Percentiles rank a stretch among this genome's conserved stretches.
Conservation (phyloP, 108 stramenopile genomes). For the Nitzschia sp. region DNA sequence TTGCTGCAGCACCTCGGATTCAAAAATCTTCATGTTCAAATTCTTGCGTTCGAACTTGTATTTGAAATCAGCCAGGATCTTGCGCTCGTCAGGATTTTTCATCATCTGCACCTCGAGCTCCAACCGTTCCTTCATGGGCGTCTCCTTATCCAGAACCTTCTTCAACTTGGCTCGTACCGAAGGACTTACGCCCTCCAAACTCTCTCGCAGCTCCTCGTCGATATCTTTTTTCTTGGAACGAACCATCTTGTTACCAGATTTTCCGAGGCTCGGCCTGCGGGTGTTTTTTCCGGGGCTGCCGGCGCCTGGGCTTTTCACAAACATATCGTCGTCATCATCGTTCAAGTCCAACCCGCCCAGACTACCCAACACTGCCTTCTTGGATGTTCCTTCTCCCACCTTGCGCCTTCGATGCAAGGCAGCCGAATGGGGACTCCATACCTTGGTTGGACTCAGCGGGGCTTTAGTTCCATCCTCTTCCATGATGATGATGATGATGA, state of each 20-base stretch:
- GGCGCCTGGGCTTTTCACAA: background rate
- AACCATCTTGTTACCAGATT: background rate
- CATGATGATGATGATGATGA: too few relatives aligned
- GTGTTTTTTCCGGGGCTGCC: background rate
- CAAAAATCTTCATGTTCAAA: slow-evolving; percentile 8
- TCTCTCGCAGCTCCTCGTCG: background rate
- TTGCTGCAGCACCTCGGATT: slow-evolving; percentile 1
- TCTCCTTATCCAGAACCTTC: slow-evolving; percentile 16
- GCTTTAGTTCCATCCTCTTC: background rate
- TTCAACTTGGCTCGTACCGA: slow-evolving; percentile 16
- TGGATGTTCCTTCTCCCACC: background rate
- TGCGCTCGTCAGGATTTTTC: slow-evolving; percentile 24
- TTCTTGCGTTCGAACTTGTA: slow-evolving; percentile 24
- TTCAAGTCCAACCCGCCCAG: slow-evolving; percentile 13
- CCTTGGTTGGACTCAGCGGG: background rate
- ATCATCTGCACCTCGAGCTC: slow-evolving; percentile 36
- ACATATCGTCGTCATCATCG: slow-evolving; percentile 8
- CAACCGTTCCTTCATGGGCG: slow-evolving; percentile 30
- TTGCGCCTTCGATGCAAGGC: slow-evolving; percentile 26
- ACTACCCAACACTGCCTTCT: slow-evolving; percentile 7
- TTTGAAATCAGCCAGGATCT: slow-evolving; percentile 14
- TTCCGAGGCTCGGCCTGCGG: background rate
- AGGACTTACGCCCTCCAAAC: slow-evolving; percentile 2
- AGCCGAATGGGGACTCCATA: slow-evolving; percentile 34
- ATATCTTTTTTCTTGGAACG: background rate